Evolutionary conservation across 305 asterid genomes (phyloP), one percentile per base, ranked within the genome.

Genomic region (Galium porrigens): DNA sequence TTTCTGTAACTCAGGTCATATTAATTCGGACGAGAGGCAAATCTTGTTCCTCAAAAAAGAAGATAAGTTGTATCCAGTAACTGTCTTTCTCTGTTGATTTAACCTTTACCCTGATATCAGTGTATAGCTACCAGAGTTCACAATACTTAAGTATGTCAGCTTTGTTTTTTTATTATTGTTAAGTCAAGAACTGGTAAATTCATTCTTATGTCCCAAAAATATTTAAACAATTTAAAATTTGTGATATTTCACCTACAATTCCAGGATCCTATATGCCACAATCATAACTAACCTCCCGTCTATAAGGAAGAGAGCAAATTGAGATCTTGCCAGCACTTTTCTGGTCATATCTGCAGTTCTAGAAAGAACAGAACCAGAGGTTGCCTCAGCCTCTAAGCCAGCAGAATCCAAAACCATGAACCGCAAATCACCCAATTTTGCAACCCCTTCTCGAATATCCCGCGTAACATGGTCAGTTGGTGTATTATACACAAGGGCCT

Each of bases 381-480:
- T 85, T 48, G 95, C 96, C 83, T 89, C 95, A 44, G 96, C 99
- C 81, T 92, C 99, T 77, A 92, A 78, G 70, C 96, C 96, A 74
- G 96, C 99, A 55, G 99, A 92, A 82, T 92, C 96, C 73, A 92
- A 73, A 71, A 92, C 86, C 60, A 84, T 83, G 66, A 92, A 92
- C 74, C 95, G 79, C 81, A 92, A 76, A 73, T 84, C 88, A 55
- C 99, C 92, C 79, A 89, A 70, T 77, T 87, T 89, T 11, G 96
- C 96, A 74, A 92, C 81, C 66, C 96, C 96, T 71, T 92, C 96
- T 65, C 96, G 78, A 72, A 92, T 84, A 61, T 92, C 96, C 39
- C 95, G 88, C 5, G 96, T 89, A 63, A 92, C 98, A 75, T 92
- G 95, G 70, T 85, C 96, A 71, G 84, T 87, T 14, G 96, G 96